Percentiles rank a stretch among this genome's conserved stretches.
phyloP scores from a whole-genome alignment of 2,329 filamentous ascomycete genomes.

The Ophiocordyceps polyrhachis-furcata region DNA sequence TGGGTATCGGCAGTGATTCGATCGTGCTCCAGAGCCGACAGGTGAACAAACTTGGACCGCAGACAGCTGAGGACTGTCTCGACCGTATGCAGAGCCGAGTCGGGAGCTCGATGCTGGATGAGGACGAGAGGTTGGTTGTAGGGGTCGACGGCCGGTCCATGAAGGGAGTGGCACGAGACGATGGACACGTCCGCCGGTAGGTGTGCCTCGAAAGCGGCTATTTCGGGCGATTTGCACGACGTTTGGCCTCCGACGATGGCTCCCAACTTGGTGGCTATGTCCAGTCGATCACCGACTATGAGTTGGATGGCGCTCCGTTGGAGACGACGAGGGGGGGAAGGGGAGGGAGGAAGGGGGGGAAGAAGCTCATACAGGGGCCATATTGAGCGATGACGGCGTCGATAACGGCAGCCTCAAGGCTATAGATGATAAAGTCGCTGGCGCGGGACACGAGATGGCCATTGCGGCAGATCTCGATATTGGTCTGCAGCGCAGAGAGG shows the following conservation, averaged over 20 bases:
- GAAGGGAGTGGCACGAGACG: conserved; percentile 87
- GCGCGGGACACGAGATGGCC: conserved; percentile 88
- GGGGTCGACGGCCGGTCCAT: conserved; percentile 79
- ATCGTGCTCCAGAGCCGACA: conserved; percentile 77
- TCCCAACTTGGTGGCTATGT: conserved; percentile 71
- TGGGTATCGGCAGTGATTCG: conserved; percentile 97
- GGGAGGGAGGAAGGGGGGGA: not conserved
- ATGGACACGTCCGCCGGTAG: conserved; percentile 82
- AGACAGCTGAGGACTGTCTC: conserved; percentile 69
- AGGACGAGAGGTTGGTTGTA: conserved; percentile 80
- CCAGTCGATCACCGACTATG: not conserved
- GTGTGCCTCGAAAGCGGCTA: conserved; percentile 78
- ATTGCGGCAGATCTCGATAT: conserved; percentile 78
- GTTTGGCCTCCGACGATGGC: conserved; percentile 96
- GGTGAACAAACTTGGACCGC: conserved; percentile 67
- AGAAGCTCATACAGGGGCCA: conserved; percentile 55
- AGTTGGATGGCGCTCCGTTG: not conserved
- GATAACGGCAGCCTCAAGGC: conserved; percentile 85
- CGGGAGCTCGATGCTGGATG: conserved; percentile 78
- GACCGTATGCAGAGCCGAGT: conserved; percentile 59
- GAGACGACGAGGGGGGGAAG: not conserved
- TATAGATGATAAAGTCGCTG: conserved; percentile 98
- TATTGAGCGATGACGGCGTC: conserved; percentile 72
- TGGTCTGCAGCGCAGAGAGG: conserved; percentile 31
- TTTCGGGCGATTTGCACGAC: conserved; percentile 94